Evolutionary conservation across 192 early-diverging fungal species (phyloP), one percentile per base, ranked within the genome.

Genomic region (Kickxella alabastrina): DNA sequence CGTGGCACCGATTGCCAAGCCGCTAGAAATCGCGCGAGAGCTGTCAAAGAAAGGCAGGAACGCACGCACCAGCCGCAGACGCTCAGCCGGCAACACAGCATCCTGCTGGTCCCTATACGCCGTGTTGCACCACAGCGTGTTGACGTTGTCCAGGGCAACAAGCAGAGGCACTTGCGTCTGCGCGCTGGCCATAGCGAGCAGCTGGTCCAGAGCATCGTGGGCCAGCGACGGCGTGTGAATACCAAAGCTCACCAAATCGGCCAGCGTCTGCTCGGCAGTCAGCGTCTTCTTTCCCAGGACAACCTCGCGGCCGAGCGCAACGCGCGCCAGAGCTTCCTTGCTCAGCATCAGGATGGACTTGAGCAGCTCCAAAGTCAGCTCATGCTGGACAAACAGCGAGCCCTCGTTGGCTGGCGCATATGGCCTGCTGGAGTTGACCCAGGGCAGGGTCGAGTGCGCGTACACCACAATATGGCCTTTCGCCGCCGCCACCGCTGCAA

Each of bases 341-440:
- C 56, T 65, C 46, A 70, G 44, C 10, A 31, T 18, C 21, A n/a
- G 3, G 2, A 66, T 27, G 4, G 58, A 51, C 18, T 43, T 49
- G 49, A 77, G 15, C 17, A 70, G 55, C 37, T 62, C 62, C 31
- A 37, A 27, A 10, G 46, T 29, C 19, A 66, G 37, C 35, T 70
- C 68, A 15, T 46, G 49, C 54, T 77, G 74, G n/a, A 49, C 35
- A 55, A 54, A 77, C 57, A 48, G 27, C 9, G 44, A 47, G 42
- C 37, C 41, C 14, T 47, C 26, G 43, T 40, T 41, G 12, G 18
- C 50, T 1, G 68, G 67, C 12, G 55, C 62, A 40, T 77, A 77
- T 39, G 74, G 67, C 12, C 51, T 57, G 22, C 67, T 77, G 22
- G 74, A 77, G 23, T 77, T 51, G 28, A 77, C 74, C 74, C 74